Conservation (phyloP, 2,329 filamentous ascomycete species). For the Dryadomyces quercivorus region DNA sequence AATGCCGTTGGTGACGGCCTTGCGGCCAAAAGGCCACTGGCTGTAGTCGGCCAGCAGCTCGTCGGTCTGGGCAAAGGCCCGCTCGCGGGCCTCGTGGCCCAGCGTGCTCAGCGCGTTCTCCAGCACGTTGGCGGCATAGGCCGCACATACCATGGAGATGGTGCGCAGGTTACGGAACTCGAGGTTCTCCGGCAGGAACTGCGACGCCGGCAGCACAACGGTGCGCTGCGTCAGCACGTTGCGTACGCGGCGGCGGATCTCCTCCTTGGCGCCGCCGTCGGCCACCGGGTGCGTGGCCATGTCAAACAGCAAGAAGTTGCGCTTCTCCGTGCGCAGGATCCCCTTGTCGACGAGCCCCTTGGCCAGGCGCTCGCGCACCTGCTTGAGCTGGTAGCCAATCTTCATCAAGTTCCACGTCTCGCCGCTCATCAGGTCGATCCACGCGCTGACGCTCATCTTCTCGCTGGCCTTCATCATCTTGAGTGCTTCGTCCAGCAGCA, state of each 20-base stretch:
- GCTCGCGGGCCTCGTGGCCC: constrained; percentile 84
- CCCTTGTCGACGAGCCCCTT: constrained; percentile 98
- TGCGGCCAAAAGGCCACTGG: constrained; percentile 90
- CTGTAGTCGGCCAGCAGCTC: constrained; percentile 92
- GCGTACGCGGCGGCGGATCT: constrained; percentile 84
- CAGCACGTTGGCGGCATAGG: constrained; percentile 93
- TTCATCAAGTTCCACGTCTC: constrained; percentile 99
- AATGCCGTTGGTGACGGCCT: constrained; percentile 67
- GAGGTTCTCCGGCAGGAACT: constrained; percentile 86
- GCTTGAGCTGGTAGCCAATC: constrained; percentile 98
- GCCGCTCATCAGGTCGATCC: constrained; percentile 98
- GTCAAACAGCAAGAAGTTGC: constrained; percentile 98
- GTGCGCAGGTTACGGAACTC: constrained; percentile 91
- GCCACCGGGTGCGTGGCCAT: constrained; percentile 98
- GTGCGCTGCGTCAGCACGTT: constrained; percentile 90
- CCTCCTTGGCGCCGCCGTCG: constrained; percentile 92
- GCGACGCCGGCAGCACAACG: constrained; percentile 72
- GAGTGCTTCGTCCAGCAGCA: constrained; percentile 89
- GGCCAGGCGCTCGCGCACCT: constrained; percentile 92
- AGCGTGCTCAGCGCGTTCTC: constrained; percentile 94
- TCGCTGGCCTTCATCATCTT: constrained; percentile 99
- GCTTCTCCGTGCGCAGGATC: constrained; percentile 95
- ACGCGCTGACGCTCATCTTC: constrained; percentile 98
- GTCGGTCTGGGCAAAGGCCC: constrained; percentile 93
- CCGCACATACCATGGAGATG: constrained; percentile 91